phyloP scores from a whole-genome alignment of 495 filamentous ascomycete species.

The Cryomyces antarcticus region DNA sequence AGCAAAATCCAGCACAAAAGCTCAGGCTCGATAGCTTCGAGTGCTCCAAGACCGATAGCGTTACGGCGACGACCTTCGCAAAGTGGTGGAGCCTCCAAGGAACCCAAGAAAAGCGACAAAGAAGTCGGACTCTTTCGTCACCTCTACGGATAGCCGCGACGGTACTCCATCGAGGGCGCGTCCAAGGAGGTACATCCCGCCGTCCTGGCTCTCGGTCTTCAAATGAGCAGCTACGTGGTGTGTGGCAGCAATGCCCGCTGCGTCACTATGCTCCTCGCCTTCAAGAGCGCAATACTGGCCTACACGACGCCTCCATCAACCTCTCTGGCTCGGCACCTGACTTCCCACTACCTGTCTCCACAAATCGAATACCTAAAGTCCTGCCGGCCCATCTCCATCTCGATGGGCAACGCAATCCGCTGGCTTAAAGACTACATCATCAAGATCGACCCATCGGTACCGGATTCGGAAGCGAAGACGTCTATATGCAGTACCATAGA shows the following conservation, averaged over 20 bases:
- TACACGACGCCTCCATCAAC: slow-evolving; percentile 73
- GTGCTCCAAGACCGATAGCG: slow-evolving; percentile 1
- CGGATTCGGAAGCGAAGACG: slow-evolving; percentile 59
- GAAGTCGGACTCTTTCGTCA: slow-evolving; percentile 60
- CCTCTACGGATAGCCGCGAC: slow-evolving; percentile 51
- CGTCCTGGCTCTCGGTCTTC: slow-evolving; percentile 65
- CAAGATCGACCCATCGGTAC: slow-evolving; percentile 60
- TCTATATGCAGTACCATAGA: slow-evolving; percentile 65
- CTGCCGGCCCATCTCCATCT: slow-evolving; percentile 78
- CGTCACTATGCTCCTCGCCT: slow-evolving; percentile 68
- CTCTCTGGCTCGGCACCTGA: slow-evolving; percentile 74
- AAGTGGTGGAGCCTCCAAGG: background rate
- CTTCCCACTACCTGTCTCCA: slow-evolving; percentile 72
- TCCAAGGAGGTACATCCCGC: slow-evolving; percentile 81
- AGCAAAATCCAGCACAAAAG: slow-evolving; percentile 1
- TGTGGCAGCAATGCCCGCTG: slow-evolving; percentile 81
- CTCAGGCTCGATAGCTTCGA: background rate
- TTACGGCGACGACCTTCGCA: slow-evolving; percentile 5
- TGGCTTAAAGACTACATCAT: slow-evolving; percentile 80
- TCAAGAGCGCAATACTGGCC: slow-evolving; percentile 55
- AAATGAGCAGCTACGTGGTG: slow-evolving; percentile 75
- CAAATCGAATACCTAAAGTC: slow-evolving; percentile 89
- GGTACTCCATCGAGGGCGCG: slow-evolving; percentile 51
- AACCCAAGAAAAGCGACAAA: too few species aligned
- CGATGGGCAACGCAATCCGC: slow-evolving; percentile 88